phyloP scores from a whole-genome alignment of 441 rosid genomes.

The Corymbia calophylla region DNA sequence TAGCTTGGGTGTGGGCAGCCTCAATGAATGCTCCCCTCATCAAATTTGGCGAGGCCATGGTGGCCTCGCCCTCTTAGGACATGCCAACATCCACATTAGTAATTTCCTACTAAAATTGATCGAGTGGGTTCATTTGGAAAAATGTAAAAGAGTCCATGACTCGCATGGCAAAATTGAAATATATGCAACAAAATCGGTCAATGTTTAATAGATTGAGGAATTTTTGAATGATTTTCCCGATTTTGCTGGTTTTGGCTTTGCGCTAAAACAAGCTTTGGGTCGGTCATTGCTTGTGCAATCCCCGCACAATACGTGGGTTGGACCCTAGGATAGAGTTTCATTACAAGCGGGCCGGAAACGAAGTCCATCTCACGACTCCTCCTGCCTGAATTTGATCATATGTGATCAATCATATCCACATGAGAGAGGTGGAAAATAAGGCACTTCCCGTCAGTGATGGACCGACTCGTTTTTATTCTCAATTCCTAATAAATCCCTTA shows the following conservation, averaged over 20 bases:
- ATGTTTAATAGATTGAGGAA: no score
- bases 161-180: no score
- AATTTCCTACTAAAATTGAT: no score
- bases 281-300: background rate
- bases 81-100: accelerated
- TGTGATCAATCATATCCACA: background rate
- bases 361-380: background rate
- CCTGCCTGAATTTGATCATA: background rate
- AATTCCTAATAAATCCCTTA: no score
- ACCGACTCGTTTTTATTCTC: background rate
- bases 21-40: no score
- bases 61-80: no score
- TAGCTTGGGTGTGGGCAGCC: accelerated
- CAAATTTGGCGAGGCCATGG: no score
- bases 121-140: no score
- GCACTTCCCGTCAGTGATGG: background rate
- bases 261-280: background rate
- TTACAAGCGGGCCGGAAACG: background rate
- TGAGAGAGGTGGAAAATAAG: background rate
- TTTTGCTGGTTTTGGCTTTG: background rate
- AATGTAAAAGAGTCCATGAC: no score
- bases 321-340: background rate
- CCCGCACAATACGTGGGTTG: accelerated
- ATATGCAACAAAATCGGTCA: no score
- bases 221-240: background rate